Conservation (phyloP, 805 yeast genomes). For the Saturnispora quitensis region DNA sequence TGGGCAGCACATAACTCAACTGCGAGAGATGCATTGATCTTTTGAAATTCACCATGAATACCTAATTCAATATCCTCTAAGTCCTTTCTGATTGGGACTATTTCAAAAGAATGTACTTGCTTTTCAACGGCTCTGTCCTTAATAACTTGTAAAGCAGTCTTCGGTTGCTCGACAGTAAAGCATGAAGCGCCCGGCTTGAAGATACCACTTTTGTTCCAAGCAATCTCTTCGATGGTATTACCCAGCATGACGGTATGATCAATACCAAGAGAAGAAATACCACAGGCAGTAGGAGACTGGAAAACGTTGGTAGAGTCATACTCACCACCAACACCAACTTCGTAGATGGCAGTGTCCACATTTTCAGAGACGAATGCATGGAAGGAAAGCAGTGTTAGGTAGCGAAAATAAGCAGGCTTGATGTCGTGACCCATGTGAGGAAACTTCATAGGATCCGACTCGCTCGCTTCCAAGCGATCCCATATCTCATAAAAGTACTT, state of each 20-base stretch:
- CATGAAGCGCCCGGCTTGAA: slow-evolving; percentile 65
- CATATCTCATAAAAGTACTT: slow-evolving; percentile 91
- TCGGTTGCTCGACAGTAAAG: slow-evolving; percentile 48
- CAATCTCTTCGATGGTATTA: slow-evolving; percentile 75
- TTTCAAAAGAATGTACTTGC: slow-evolving; percentile 35
- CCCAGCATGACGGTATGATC: slow-evolving; percentile 90
- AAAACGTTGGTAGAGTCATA: slow-evolving; percentile 93
- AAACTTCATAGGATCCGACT: slow-evolving; percentile 46
- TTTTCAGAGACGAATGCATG: slow-evolving; percentile 84
- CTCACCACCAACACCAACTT: slow-evolving; percentile 98
- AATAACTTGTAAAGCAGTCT: slow-evolving; percentile 46
- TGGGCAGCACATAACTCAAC: slow-evolving; percentile 58
- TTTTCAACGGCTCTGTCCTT: slow-evolving; percentile 62
- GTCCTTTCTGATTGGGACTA: slow-evolving; percentile 40
- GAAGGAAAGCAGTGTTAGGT: slow-evolving; percentile 78
- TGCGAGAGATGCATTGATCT: slow-evolving; percentile 81
- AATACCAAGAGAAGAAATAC: slow-evolving; percentile 78
- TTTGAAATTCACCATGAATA: slow-evolving; percentile 78
- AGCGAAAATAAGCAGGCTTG: slow-evolving; percentile 92
- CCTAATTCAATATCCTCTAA: slow-evolving; percentile 46
- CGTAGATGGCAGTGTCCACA: slow-evolving; percentile 90
- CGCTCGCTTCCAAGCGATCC: slow-evolving; percentile 55
- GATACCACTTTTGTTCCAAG: slow-evolving; percentile 96
- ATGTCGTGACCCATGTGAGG: slow-evolving; percentile 67
- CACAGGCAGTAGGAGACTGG: slow-evolving; percentile 72